Evolutionary conservation across 495 filamentous ascomycete genomes (phyloP), one percentile per base, ranked within the genome.

Genomic region (Aspergillus hancockii): DNA sequence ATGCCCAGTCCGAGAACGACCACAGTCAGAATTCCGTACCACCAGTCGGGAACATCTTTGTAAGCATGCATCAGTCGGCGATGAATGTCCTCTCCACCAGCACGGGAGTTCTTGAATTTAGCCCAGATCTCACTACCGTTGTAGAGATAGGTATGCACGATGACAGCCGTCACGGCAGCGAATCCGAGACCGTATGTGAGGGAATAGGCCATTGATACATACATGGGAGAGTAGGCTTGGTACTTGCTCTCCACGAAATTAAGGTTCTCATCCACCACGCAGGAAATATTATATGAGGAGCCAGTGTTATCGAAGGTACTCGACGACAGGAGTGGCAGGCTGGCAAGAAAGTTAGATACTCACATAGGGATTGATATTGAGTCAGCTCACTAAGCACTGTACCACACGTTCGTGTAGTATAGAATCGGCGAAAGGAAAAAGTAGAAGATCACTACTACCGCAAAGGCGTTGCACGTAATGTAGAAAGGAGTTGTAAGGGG

Each of bases 1-100:
- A 79, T 76, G 1, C 73, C 79, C n/a, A 86, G 66, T 2, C 91
- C 86, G 60, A 92, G 89, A 9, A 87, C 87, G 22, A 91, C 81
- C 3, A 85, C 82, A 0, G 81, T 82, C 85, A 92, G 90, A 21
- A 79, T 75, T n/a, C 90, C 73, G 68, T 93, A 70, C 69, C 61
- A 74, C 67, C 67, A 71, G 22, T 69, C 63, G 1, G 71, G 71
- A 3, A 71, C 71, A 34, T 71, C 67, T 18, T 62, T 60, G 47
- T 72, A 74, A 6, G 59, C 57, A 14, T 58, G 54, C 69, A 74
- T 72, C 2, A 72, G 52, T 8, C 69, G 63, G 2, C 61, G 58
- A 50, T 74, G 71, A 19, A 72, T 52, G 61, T 87, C 84, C 52
- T 80, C 83, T 51, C 85, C 32, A 74, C 79, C 78, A 21, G 64